Evolutionary conservation across 768 basidiomycete genomes (phyloP).

Genomic region (Phylloporus sp.): DNA sequence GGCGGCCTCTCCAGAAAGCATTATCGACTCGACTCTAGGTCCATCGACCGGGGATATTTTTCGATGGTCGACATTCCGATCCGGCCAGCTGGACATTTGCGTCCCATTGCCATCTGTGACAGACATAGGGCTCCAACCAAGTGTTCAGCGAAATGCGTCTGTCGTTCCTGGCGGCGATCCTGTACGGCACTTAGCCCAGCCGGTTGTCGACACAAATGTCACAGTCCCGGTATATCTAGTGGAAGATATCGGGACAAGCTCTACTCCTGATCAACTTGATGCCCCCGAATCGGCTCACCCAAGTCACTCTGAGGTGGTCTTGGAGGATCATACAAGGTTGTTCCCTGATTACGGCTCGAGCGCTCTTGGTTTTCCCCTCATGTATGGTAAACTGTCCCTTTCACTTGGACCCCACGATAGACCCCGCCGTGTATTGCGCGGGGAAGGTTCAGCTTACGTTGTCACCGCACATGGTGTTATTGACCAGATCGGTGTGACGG

Average conservation of each 20-base stretch:
- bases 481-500: slow-evolving; percentile 24
- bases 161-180: neutral
- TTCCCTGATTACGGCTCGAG: neutral
- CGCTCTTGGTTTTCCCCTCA: neutral
- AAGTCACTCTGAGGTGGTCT: neutral
- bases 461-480: slow-evolving; percentile 41
- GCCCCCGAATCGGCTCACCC: neutral
- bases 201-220: neutral
- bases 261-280: neutral
- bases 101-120: slow-evolving; percentile 1
- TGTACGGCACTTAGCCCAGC: neutral
- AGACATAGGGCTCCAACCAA: neutral
- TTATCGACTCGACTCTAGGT: slow-evolving; percentile 10
- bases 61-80: slow-evolving; percentile 26
- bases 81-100: slow-evolving; percentile 20
- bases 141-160: neutral
- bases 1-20: neutral
- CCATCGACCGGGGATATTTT: neutral
- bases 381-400: slow-evolving; percentile 6
- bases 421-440: slow-evolving; percentile 36
- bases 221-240: neutral
- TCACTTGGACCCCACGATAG: slow-evolving; percentile 34
- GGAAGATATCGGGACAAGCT: neutral
- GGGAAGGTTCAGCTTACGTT: slow-evolving; percentile 17
- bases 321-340: neutral